Evolutionary conservation across 495 filamentous ascomycete genomes (phyloP).

Genomic region (Neurospora sp.): DNA sequence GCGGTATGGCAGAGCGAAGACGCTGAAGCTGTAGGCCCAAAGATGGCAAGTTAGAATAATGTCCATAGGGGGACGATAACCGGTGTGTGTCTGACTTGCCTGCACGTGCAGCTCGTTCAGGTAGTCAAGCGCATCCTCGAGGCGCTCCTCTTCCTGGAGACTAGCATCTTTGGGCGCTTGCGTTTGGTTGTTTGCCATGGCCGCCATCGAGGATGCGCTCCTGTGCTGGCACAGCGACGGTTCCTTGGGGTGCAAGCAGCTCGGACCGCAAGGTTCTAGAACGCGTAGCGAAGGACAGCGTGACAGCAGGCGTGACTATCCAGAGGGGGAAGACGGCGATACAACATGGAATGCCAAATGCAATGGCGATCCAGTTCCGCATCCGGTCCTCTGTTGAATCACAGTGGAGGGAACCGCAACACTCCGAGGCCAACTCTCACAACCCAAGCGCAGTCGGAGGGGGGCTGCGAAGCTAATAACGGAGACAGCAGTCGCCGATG

Average conservation of each 20-base stretch:
- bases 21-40: conserved; percentile 24
- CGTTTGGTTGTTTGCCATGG: conserved; percentile 17
- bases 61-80: background rate
- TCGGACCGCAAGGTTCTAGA: background rate
- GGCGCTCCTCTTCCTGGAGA: conserved; percentile 22
- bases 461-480: background rate
- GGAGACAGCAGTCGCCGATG: background rate
- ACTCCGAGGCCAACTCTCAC: background rate
- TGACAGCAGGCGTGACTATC: background rate
- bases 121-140: conserved; percentile 25
- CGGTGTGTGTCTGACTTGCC: conserved; percentile 17
- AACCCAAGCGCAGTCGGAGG: background rate
- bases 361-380: background rate
- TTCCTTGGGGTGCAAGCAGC: background rate
- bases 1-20: conserved; percentile 34
- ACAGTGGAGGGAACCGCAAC: background rate
- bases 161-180: conserved; percentile 6
- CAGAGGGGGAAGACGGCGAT: background rate
- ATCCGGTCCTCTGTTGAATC: background rate
- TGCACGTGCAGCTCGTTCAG: conserved; percentile 33
- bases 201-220: background rate
- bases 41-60: conserved; percentile 9
- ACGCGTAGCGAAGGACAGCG: background rate
- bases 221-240: background rate
- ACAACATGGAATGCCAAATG: background rate